phyloP scores from a whole-genome alignment of 257 asterid genomes.

The Lantana camara region DNA sequence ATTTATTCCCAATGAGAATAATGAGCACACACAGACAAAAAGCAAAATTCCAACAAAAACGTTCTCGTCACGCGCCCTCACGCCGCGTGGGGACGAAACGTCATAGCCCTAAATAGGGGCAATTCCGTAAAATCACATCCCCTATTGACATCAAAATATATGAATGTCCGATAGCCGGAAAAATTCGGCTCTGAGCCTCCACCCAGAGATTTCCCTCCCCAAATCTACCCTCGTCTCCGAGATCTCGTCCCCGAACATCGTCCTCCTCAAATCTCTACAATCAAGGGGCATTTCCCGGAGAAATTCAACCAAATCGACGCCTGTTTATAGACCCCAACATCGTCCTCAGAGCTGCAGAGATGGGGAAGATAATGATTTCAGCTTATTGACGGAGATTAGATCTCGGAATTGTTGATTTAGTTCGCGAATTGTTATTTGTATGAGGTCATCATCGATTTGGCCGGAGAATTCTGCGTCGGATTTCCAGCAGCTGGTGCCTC shows the following conservation, averaged over 20 bases:
- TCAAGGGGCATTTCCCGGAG: conserved; percentile 32
- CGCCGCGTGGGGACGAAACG: background rate
- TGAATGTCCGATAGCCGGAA: conserved; percentile 46
- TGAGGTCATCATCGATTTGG: conserved; percentile 67
- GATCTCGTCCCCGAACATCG: conserved; percentile 33
- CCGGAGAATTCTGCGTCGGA: conserved; percentile 57
- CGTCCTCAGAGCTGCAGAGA: conserved; percentile 24
- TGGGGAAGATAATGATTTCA: conserved; percentile 18
- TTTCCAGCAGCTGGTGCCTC: conserved; percentile 40
- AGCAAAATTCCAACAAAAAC: no score
- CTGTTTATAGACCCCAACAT: conserved; percentile 31
- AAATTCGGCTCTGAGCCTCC: conserved; percentile 25
- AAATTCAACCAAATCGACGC: conserved; percentile 34
- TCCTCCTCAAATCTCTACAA: conserved; percentile 27
- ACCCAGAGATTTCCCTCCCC: conserved; percentile 32
- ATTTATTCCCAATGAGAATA: no score
- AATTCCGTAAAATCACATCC: conserved; percentile 16
- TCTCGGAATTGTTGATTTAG: conserved; percentile 18
- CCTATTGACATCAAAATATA: conserved; percentile 31
- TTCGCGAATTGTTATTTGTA: conserved; percentile 29
- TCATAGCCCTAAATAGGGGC: conserved; percentile 27
- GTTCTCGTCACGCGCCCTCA: no score
- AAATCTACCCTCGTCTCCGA: conserved; percentile 34
- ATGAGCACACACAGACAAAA: no score
- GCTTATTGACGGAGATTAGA: conserved; percentile 19